Evolutionary conservation across 768 basidiomycete species (phyloP).

Genomic region (Cyclocybe aegerita): DNA sequence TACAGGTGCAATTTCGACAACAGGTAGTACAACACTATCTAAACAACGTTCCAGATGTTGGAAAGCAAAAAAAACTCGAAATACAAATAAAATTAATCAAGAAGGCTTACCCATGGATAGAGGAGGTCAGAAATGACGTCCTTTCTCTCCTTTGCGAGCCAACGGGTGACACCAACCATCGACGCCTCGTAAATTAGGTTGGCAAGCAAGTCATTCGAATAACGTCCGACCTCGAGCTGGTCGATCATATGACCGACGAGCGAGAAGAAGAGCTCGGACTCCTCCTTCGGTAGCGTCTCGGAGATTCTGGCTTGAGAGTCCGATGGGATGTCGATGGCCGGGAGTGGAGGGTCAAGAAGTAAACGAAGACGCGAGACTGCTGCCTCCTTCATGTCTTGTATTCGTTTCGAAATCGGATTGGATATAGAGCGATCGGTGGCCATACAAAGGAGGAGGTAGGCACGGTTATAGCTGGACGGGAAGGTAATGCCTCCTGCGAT

Average conservation of each 20-base stretch:
- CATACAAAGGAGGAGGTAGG: conserved; percentile 22
- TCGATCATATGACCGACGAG: conserved; percentile 15
- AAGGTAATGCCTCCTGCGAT: conserved; percentile 11
- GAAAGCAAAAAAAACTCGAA: no score
- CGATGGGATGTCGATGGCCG: neutral
- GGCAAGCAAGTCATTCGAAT: conserved; percentile 17
- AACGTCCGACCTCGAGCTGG: conserved; percentile 3
- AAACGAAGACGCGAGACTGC: conserved; percentile 7
- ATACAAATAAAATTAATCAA: conserved; percentile 10
- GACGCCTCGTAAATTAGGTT: conserved; percentile 23
- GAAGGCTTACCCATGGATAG: conserved; percentile 8
- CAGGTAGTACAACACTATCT: no score
- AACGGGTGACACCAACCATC: conserved; percentile 22
- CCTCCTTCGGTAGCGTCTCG: conserved; percentile 12
- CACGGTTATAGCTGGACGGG: conserved; percentile 21
- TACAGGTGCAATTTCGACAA: no score
- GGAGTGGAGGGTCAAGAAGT: conserved; percentile 15
- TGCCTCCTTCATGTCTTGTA: conserved; percentile 10
- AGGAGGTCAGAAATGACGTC: conserved; percentile 16
- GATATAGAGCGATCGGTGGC: conserved; percentile 13
- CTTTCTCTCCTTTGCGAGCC: conserved; percentile 16
- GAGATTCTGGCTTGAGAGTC: conserved; percentile 6
- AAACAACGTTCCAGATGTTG: no score
- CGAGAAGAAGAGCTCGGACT: conserved; percentile 23
- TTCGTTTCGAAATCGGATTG: conserved; percentile 15